phyloP scores from a whole-genome alignment of 192 early-diverging fungal species.

The Pilaira anomala region DNA sequence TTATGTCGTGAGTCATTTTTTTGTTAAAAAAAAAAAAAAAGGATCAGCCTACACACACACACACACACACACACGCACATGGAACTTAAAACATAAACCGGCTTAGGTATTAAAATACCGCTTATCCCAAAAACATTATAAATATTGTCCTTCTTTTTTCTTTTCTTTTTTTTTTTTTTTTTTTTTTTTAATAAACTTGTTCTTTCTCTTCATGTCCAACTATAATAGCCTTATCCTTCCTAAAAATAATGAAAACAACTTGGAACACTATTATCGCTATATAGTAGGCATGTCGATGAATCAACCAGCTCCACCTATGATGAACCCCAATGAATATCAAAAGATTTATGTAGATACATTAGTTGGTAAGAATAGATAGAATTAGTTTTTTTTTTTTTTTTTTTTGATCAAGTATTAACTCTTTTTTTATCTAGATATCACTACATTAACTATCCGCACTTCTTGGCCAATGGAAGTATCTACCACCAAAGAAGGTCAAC shows the following conservation, averaged over 20 bases:
- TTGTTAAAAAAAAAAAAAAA: no score
- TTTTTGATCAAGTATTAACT: neutral
- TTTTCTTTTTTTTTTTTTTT: no score
- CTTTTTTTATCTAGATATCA: constrained; percentile 15
- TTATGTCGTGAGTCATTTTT: no score
- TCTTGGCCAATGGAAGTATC: constrained; percentile 15
- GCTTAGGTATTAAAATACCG: no score
- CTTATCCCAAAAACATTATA: no score
- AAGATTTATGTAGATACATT: constrained; percentile 24
- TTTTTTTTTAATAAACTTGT: no score
- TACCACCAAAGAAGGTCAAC: constrained; percentile 7
- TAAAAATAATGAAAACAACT: neutral
- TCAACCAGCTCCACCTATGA: neutral
- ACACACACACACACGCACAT: no score
- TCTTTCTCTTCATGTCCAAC: neutral
- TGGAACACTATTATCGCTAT: constrained; percentile 17
- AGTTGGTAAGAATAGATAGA: constrained; percentile 14
- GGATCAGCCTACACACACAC: no score
- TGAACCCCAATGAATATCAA: constrained; percentile 15
- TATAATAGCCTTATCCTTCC: neutral
- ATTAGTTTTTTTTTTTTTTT: no score
- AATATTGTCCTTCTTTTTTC: no score
- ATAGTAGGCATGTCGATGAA: constrained; percentile 14
- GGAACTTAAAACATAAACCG: no score
- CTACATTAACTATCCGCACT: constrained; percentile 16